Conservation (phyloP, 768 basidiomycete genomes). For the Boletus vermiculosoides region DNA sequence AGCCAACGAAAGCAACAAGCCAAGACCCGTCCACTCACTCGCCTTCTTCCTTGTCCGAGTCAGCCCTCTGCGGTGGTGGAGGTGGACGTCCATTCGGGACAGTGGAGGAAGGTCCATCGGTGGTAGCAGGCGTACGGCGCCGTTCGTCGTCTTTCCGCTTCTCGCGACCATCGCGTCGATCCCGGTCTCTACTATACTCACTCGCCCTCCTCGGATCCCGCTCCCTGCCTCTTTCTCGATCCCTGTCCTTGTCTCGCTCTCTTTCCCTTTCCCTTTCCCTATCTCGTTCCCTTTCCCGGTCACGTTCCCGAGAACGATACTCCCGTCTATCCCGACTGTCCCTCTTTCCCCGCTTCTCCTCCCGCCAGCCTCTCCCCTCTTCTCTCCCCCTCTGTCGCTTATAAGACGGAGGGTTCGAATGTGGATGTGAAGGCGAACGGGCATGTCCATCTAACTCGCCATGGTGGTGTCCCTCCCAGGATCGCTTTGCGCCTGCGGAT, state of each 20-base stretch:
- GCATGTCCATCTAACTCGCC: conserved; percentile 34
- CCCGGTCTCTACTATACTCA: conserved; percentile 30
- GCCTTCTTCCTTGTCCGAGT: conserved; percentile 83
- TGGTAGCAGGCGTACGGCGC: conserved; percentile 18
- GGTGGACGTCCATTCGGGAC: conserved; percentile 24
- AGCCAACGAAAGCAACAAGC: conserved; percentile 4
- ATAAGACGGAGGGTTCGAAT: conserved; percentile 20
- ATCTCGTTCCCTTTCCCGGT: conserved; percentile 30
- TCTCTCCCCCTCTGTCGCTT: conserved; percentile 57
- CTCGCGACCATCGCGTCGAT: conserved; percentile 28
- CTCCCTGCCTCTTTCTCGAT: conserved; percentile 37
- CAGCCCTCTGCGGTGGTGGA: conserved; percentile 27
- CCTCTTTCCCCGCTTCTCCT: conserved; percentile 44
- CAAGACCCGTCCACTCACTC: conserved; percentile 65
- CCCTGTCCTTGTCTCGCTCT: conserved; percentile 36
- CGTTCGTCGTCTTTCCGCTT: conserved; percentile 34
- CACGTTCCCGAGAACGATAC: conserved; percentile 33
- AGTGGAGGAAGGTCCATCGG: conserved; percentile 9
- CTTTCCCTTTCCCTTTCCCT: conserved; percentile 24
- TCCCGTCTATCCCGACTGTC: conserved; percentile 38
- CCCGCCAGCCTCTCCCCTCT: conserved; percentile 66
- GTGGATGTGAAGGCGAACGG: conserved; percentile 14
- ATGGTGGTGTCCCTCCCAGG: conserved; percentile 58
- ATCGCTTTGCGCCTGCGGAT: conserved; percentile 80
- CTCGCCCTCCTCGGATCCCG: conserved; percentile 36